Base-by-base conservation (phyloP, 345 rosid genomes). In the Firmiana major region DNA sequence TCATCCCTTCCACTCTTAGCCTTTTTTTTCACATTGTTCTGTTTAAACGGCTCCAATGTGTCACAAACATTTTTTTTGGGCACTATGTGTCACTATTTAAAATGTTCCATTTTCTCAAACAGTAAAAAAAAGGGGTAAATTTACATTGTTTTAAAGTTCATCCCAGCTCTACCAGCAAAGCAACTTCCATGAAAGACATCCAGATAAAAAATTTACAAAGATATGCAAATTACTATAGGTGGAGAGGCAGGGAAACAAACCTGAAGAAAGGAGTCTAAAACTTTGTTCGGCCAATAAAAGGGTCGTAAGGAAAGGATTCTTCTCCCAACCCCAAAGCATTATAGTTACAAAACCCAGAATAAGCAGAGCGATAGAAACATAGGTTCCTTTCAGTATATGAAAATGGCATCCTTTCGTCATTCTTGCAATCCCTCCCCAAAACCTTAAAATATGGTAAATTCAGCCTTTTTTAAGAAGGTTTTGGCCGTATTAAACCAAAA, bases 371-470 rank as follows among this genome's bases (percentile, higher is more conserved):
- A 79, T 40, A 43, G 83, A 85, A 79, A 88, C 69, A 69, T 76
- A 74, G 28, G 81, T 81, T 80, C 87, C 89, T 45, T 83, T 90
- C 77, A 59, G 62, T 26, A 84, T 81, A 19, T 26, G 51, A 5
- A 31, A 63, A 63, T 63, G 57, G 75, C 88, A 83, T n/a, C 83
- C 88, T 82, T 90, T 90, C 93, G 86, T 88, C 75, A 70, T 68
- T 22, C 58, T 42, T 24, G 31, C 73, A 69, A 46, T 31, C 57
- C 57, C 19, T 48, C 59, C 34, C 45, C 12, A 51, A 51, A 45
- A 49, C 58, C 24, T 28, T 0, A 10, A 9, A 19, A 49, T 17
- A 49, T 48, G 8, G 59, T 48, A 70, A 70, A 10, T 49, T 17
- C 26, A 70, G 48, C 57, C 57, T 26, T 69, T 3, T 70, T 16